Percentiles rank a stretch among this genome's conserved stretches.
Evolutionary conservation across 257 asterid genomes (phyloP).

Genomic region (Nyctanthes arbortristis): DNA sequence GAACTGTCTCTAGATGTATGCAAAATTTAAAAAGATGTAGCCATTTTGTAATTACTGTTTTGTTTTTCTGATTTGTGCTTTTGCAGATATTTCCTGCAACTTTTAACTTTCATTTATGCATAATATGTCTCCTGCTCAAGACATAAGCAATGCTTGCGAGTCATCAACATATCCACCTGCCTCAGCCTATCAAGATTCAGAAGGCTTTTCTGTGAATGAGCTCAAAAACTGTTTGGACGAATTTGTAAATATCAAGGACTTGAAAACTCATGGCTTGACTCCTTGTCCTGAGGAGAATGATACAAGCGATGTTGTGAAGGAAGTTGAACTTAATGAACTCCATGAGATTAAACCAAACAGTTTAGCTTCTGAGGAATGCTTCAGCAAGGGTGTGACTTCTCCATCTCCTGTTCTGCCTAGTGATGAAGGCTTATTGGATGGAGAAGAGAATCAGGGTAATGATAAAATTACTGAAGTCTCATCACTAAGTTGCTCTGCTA

Average conservation of each 20-base stretch:
- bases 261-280: constrained; percentile 11
- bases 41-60: background rate
- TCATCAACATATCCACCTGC: constrained; percentile 21
- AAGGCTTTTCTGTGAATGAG: constrained; percentile 27
- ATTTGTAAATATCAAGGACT: constrained; percentile 24
- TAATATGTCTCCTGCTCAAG: constrained; percentile 24
- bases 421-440: constrained; percentile 19
- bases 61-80: background rate
- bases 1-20: background rate
- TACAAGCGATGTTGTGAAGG: constrained; percentile 14
- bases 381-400: constrained; percentile 25
- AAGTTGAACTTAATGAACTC: constrained; percentile 23
- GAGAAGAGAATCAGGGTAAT: constrained; percentile 17
- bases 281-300: constrained; percentile 10
- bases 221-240: constrained; percentile 36
- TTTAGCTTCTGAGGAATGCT: constrained; percentile 21
- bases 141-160: constrained; percentile 24
- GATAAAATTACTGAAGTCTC: constrained; percentile 17
- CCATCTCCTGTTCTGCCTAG: constrained; percentile 19
- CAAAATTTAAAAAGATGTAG: background rate
- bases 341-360: constrained; percentile 2
- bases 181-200: constrained; percentile 15
- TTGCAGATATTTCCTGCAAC: constrained; percentile 24
- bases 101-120: constrained; percentile 30
- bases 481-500: constrained; percentile 11